Percentiles rank a stretch among this genome's conserved stretches.
phyloP scores from a whole-genome alignment of 75 land plant genomes.

The Cryptomeria japonica region DNA sequence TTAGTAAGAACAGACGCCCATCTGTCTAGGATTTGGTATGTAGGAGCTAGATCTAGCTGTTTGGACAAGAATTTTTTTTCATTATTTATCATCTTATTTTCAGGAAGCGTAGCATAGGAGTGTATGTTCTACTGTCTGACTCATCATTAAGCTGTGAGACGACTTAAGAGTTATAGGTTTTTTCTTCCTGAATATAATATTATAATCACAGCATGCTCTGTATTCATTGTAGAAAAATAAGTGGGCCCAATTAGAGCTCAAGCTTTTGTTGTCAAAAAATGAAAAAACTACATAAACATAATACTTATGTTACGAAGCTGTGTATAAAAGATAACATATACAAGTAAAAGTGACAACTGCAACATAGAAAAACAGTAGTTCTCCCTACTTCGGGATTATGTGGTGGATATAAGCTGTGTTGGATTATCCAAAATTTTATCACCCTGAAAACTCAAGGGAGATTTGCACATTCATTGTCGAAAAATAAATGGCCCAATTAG shows the following conservation, averaged over 20 bases:
- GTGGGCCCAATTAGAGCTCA: background rate
- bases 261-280: background rate
- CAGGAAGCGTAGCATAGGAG: background rate
- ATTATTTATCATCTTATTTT: background rate
- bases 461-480: background rate
- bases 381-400: background rate
- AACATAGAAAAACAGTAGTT: background rate
- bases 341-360: background rate
- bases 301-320: background rate
- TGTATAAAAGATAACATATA: background rate
- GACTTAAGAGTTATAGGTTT: background rate
- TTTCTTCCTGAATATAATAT: background rate
- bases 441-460: background rate
- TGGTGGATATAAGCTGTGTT: background rate
- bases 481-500: background rate
- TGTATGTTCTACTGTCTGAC: background rate
- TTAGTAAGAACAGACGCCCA: background rate
- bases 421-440: background rate
- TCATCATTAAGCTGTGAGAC: background rate
- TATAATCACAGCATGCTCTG: background rate
- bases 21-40: background rate
- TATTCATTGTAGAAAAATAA: background rate
- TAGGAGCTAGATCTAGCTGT: background rate
- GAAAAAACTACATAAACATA: background rate
- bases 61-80: background rate